A percentile compares a stretch with the other conserved stretches of the same genome.
phyloP scores from a whole-genome alignment of 2,329 filamentous ascomycete species.

The Colletotrichum paranaense region DNA sequence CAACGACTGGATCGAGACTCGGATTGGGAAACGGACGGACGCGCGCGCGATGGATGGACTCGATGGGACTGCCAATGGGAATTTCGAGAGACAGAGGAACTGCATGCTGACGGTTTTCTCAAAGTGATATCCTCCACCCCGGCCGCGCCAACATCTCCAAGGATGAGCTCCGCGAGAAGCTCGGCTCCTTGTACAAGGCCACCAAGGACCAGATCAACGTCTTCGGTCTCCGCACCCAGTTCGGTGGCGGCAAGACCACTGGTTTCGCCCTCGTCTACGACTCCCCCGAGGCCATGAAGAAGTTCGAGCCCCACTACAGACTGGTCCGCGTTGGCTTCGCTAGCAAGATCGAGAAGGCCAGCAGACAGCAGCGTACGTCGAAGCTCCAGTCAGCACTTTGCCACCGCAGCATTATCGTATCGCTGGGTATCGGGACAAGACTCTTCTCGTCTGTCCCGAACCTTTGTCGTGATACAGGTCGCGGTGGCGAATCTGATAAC shows the following conservation, averaged over 20 bases:
- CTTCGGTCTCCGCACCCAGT: slow-evolving; percentile 98
- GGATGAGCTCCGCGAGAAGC: slow-evolving; percentile 96
- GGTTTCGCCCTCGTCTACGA: slow-evolving; percentile 99
- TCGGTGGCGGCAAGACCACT: slow-evolving; percentile 99
- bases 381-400: slow-evolving; percentile 12
- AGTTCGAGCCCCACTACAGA: slow-evolving; percentile 99
- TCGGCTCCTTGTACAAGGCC: slow-evolving; percentile 96
- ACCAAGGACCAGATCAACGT: slow-evolving; percentile 97
- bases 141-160: slow-evolving; percentile 98
- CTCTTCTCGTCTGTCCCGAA: slow-evolving; percentile 19
- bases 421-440: background rate
- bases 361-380: slow-evolving; percentile 98
- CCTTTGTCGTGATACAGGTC: slow-evolving; percentile 35
- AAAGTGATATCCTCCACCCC: slow-evolving; percentile 99
- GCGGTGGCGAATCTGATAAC: slow-evolving; percentile 31
- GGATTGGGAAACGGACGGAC: background rate
- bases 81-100: background rate
- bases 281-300: slow-evolving; percentile 98
- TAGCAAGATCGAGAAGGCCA: slow-evolving; percentile 95
- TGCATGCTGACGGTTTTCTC: slow-evolving; percentile 30
- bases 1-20: background rate
- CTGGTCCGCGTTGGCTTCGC: slow-evolving; percentile 93
- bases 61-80: background rate
- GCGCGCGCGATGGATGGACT: background rate
- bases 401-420: background rate